Conservation (phyloP, 768 basidiomycete species). For the Suillus subaureus region DNA sequence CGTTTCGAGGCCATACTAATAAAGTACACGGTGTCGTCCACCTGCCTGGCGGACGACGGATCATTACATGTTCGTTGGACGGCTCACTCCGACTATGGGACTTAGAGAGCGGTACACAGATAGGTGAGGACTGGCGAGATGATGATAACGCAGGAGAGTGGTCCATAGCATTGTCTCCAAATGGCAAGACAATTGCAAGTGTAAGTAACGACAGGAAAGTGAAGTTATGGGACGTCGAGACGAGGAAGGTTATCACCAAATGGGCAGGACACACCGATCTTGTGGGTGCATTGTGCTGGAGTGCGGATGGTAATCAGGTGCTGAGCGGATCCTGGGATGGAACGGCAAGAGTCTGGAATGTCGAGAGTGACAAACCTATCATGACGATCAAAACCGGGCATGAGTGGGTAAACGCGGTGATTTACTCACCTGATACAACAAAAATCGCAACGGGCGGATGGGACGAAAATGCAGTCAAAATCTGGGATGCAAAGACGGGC, state of each 20-base stretch:
- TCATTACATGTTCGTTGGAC: neutral
- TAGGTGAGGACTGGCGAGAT: neutral
- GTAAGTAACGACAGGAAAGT: neutral
- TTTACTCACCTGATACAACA: neutral
- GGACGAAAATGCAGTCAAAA: neutral
- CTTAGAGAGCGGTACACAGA: neutral
- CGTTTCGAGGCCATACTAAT: neutral
- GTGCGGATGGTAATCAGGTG: neutral
- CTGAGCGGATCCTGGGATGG: neutral
- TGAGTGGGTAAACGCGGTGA: neutral
- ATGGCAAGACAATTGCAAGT: neutral
- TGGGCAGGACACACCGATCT: neutral
- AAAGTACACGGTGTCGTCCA: neutral
- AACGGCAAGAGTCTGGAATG: neutral
- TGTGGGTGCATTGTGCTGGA: neutral
- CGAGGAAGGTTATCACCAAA: neutral
- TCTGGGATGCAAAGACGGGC: neutral
- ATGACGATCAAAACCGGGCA: neutral
- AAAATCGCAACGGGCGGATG: neutral
- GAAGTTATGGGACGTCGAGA: neutral
- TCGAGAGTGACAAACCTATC: neutral
- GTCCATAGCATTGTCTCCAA: neutral
- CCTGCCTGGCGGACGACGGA: neutral
- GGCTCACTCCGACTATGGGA: neutral
- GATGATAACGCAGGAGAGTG: too few relatives aligned